phyloP scores from a whole-genome alignment of 345 rosid genomes.

The Populus deltoides region DNA sequence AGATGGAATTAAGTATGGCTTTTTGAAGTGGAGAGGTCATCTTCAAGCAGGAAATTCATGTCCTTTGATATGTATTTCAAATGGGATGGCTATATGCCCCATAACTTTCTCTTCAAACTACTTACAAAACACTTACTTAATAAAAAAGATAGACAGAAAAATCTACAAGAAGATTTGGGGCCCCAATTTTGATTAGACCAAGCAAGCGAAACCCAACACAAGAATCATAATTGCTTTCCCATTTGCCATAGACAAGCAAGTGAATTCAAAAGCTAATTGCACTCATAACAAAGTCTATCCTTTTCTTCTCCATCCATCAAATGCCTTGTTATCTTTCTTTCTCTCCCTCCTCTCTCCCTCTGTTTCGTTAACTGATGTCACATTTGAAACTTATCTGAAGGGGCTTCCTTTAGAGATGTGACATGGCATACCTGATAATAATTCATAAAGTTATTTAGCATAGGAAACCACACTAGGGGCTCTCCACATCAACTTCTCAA shows the following conservation, averaged over 20 bases:
- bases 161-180: conserved; percentile 4
- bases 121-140: conserved; percentile 3
- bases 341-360: not conserved
- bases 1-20: not conserved
- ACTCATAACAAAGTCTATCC: not conserved
- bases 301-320: conserved; percentile 12
- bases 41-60: not conserved
- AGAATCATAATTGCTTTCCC: conserved; percentile 1
- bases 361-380: not conserved
- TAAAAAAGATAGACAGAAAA: not conserved
- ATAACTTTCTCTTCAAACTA: conserved; percentile 20
- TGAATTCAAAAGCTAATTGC: conserved; percentile 14
- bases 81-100: not conserved
- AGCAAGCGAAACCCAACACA: conserved; percentile 19
- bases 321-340: not conserved
- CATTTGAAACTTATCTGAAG: not conserved
- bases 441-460: not conserved
- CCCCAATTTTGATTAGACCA: conserved; percentile 10
- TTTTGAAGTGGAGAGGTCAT: not conserved
- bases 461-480: not conserved
- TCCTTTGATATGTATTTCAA: not conserved
- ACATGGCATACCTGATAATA: not conserved
- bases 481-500: not conserved
- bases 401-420: not conserved
- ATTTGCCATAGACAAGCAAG: not conserved